Base-by-base conservation (phyloP, 2,329 filamentous ascomycete species). In the Lachnellula hyalina region DNA sequence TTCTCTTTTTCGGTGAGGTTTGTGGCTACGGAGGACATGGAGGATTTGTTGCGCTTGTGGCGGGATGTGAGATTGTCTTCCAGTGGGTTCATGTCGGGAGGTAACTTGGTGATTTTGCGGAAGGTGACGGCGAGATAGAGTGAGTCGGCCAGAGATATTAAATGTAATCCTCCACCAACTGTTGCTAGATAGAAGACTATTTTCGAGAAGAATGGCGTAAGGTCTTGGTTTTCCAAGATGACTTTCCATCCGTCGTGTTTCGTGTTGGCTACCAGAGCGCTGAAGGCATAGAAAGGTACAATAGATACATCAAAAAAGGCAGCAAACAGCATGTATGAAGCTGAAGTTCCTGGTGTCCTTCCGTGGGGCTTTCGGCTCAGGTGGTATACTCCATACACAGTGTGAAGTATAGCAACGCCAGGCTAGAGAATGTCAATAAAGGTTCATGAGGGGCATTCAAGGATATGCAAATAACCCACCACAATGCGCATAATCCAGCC, bases 1-100 rank as follows among this genome's bases (percentile, higher is more conserved):
- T 88, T 88, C 58, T 88, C 82, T 9, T 76, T 75, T 2, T 78
- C 74, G 15, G 65, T 65, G 14, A 50, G 34, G 1, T 59, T 62
- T 8, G 64, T 60, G 23, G 54, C 52, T 2, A 59, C 62, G n/a
- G 67, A 67, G n/a, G 67, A 67, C 7, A 68, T 61, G 5, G 67
- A 69, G 12, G 79, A 82, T 62, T 81, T 83, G 68, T 89, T 92
- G 67, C 87, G 83, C 76, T 91, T 92, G 73, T 95, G 90, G 23
- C 86, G 82, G 11, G 89, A 85, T 1, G 91, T 96, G 55, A 96
- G 75, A 65, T 93, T 86, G 61, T 89, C 84, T 69, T 96, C 92
- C 14, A 97, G 78, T 1, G 93, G 93, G 69, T 97, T 97, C 88
- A 96, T 90, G 67, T 97, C 93, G 0, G 93, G 92, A 5, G 93